A percentile compares a stretch with the other conserved stretches of the same genome.
phyloP scores from a whole-genome alignment of 768 basidiomycete genomes.

The Pisolithus marmoratus region DNA sequence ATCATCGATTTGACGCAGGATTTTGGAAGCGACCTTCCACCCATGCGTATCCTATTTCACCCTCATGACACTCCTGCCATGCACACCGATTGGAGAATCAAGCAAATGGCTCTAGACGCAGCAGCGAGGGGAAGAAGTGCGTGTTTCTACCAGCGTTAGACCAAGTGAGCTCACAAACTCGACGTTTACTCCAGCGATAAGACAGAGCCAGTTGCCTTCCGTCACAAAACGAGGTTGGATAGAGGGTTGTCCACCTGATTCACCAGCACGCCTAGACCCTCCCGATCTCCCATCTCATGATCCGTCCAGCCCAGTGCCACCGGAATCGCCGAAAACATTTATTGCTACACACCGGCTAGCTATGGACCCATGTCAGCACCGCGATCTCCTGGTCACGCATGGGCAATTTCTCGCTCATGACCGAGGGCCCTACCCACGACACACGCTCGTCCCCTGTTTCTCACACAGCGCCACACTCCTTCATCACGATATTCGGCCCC shows the following conservation, averaged over 20 bases:
- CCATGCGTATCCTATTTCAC: constrained; percentile 25
- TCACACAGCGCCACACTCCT: constrained; percentile 44
- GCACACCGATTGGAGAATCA: constrained; percentile 21
- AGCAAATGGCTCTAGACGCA: constrained; percentile 18
- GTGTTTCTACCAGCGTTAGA: not conserved
- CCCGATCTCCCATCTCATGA: constrained; percentile 22
- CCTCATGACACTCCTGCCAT: constrained; percentile 25
- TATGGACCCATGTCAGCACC: constrained; percentile 36
- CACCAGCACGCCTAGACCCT: constrained; percentile 24
- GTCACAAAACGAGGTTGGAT: constrained; percentile 22
- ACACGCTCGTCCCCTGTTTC: constrained; percentile 44
- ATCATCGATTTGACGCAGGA: constrained; percentile 21
- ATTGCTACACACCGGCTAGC: constrained; percentile 29
- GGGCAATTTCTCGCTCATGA: constrained; percentile 48
- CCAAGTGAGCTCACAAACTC: not conserved
- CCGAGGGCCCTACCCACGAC: constrained; percentile 40
- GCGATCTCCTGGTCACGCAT: constrained; percentile 34
- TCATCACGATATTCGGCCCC: constrained; percentile 52
- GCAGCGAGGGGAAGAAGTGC: constrained; percentile 22
- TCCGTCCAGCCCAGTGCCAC: not conserved
- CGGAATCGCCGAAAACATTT: constrained; percentile 19
- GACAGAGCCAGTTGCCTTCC: constrained; percentile 28
- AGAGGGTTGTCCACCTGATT: constrained; percentile 14
- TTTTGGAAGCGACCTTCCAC: constrained; percentile 25
- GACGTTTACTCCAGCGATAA: constrained; percentile 18